Conservation (phyloP, 768 basidiomycete genomes). For the Sarcomyxa edulis region DNA sequence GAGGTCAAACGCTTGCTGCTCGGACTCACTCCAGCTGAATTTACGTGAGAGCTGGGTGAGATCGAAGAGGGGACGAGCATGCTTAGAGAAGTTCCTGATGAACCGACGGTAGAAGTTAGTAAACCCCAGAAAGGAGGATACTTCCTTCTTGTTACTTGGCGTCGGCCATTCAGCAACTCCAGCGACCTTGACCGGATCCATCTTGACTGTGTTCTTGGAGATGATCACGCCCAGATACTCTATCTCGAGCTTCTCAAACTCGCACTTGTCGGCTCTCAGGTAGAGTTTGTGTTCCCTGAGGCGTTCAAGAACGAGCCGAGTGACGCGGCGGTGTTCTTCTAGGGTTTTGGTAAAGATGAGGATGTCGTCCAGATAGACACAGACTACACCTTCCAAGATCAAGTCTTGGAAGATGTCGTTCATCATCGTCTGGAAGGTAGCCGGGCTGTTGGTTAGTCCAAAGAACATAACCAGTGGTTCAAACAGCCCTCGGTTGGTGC, state of each 20-base stretch:
- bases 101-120: conserved; percentile 33
- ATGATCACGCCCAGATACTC: conserved; percentile 24
- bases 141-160: conserved; percentile 15
- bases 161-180: conserved; percentile 24
- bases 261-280: conserved; percentile 32
- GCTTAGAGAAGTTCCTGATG: conserved; percentile 24
- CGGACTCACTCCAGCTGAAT: conserved; percentile 11
- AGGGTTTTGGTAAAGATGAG: conserved; percentile 21
- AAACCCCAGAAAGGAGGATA: conserved; percentile 30
- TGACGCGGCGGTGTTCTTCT: conserved; percentile 11
- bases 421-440: conserved; percentile 13
- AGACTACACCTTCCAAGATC: conserved; percentile 20
- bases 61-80: conserved; percentile 22
- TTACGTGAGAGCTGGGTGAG: conserved; percentile 19
- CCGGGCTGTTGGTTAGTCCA: conserved; percentile 16
- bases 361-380: conserved; percentile 40
- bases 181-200: conserved; percentile 28
- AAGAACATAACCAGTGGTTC: conserved; percentile 11
- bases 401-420: conserved; percentile 13
- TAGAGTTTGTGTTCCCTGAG: conserved; percentile 26
- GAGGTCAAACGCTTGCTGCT: conserved; percentile 16
- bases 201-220: conserved; percentile 11
- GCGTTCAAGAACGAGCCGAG: conserved; percentile 17
- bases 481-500: conserved; percentile 5
- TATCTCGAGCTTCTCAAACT: conserved; percentile 17